Evolutionary conservation across 2,329 filamentous ascomycete species (phyloP).

Genomic region (Bertia moriformis): DNA sequence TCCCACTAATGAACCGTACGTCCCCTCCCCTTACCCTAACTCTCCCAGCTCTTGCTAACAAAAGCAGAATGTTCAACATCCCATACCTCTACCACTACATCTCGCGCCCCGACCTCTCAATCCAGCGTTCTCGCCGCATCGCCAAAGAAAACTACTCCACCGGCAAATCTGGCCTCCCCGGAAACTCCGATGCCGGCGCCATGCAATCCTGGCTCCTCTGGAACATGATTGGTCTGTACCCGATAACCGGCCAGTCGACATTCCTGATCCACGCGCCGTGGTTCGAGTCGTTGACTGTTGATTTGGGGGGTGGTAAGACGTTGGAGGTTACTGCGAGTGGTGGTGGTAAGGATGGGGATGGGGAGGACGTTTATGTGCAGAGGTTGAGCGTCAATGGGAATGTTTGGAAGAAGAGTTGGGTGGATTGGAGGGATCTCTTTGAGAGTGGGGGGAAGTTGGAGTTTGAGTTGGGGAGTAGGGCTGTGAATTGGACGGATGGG

Average conservation of each 20-base stretch:
- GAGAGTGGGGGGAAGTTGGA: constrained; percentile 46
- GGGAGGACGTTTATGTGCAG: constrained; percentile 41
- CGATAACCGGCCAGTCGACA: constrained; percentile 52
- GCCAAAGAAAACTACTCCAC: constrained; percentile 44
- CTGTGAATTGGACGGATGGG: constrained; percentile 41
- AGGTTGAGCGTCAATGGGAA: constrained; percentile 49
- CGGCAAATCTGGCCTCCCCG: constrained; percentile 42
- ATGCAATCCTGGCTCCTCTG: constrained; percentile 61
- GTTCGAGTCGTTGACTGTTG: constrained; percentile 43
- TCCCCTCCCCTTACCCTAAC: constrained; percentile 27
- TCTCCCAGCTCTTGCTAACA: background rate
- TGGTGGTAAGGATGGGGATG: constrained; percentile 26
- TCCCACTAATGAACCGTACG: constrained; percentile 34
- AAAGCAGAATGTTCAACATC: constrained; percentile 52
- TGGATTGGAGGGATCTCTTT: constrained; percentile 54
- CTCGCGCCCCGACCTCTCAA: constrained; percentile 44
- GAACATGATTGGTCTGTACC: constrained; percentile 56
- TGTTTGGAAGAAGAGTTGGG: constrained; percentile 47
- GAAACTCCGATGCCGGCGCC: constrained; percentile 58
- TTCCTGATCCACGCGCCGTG: constrained; percentile 52
- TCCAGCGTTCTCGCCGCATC: constrained; percentile 39
- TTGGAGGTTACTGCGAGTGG: constrained; percentile 39
- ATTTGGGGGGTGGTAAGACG: constrained; percentile 35
- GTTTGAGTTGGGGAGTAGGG: constrained; percentile 41
- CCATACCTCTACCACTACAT: constrained; percentile 59